A percentile compares a stretch with the other conserved stretches of the same genome.
Evolutionary conservation across 805 yeast genomes (phyloP).

Genomic region (Metschnikowia henanensis): DNA sequence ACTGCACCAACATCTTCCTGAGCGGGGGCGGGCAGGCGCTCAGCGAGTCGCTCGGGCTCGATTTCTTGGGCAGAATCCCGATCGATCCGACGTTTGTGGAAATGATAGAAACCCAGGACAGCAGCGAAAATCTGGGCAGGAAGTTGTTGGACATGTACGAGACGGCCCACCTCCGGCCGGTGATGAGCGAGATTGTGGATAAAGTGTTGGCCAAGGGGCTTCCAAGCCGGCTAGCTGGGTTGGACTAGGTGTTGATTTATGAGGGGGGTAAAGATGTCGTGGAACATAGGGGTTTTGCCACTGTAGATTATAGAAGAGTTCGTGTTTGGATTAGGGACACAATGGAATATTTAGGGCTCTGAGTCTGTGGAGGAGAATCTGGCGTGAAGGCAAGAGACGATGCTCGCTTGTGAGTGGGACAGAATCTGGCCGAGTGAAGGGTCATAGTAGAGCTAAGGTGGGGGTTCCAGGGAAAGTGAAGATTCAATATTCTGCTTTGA

Average conservation of each 20-base stretch:
- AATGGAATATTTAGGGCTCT: too few species aligned
- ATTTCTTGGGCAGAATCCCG: slow-evolving; percentile 85
- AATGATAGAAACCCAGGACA: slow-evolving; percentile 69
- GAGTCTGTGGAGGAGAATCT: too few species aligned
- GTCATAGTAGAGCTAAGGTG: too few species aligned
- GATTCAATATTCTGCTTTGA: too few species aligned
- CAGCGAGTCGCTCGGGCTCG: slow-evolving; percentile 60
- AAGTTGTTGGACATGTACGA: slow-evolving; percentile 36
- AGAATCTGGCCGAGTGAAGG: too few species aligned
- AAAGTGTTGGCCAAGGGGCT: slow-evolving; percentile 32
- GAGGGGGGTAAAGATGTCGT: background rate
- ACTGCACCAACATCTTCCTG: slow-evolving; percentile 88
- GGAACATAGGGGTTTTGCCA: too few species aligned
- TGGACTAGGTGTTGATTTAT: background rate
- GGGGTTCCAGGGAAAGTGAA: too few species aligned
- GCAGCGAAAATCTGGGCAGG: slow-evolving; percentile 17
- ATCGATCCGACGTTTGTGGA: slow-evolving; percentile 92
- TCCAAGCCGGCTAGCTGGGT: slow-evolving; percentile 24
- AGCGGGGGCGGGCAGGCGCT: slow-evolving; percentile 86
- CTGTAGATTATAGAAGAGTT: background rate
- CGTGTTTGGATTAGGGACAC: too few species aligned
- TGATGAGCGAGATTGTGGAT: slow-evolving; percentile 37
- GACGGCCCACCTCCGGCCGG: slow-evolving; percentile 34
- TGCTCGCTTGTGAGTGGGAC: too few species aligned
- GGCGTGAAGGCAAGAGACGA: too few species aligned